Base-by-base conservation (phyloP, 2,329 filamentous ascomycete genomes). In the Aureobasidium melanogenum region DNA sequence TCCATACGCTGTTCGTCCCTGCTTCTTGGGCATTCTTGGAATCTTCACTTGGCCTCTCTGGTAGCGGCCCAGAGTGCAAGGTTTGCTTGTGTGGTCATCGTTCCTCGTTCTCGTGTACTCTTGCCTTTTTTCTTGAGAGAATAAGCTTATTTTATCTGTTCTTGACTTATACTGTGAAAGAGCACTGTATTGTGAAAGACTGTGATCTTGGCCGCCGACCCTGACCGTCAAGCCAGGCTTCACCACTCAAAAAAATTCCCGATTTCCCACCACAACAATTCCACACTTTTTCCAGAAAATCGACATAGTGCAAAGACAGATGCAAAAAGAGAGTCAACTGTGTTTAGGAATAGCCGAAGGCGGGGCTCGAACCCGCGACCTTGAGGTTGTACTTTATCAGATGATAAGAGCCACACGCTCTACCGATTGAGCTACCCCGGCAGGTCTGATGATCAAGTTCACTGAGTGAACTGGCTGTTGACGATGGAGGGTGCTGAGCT, bases 371-470 rank as follows among this genome's bases (percentile, higher is more conserved):
- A 66, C 65, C 65, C 65, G 58, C 65, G 63, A 65, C 64, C 65
- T 66, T 65, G 64, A 66, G 65, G 62, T 65, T 30, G 32, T 22
- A 19, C 38, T 44, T 30, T 56, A 44, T 56, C 38, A 2, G 17
- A 26, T 14, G 54, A 66, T 76, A 76, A 76, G 75, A 75, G 75
- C 74, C 75, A 73, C 72, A 75, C 73, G 74, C 73, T 75, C 73
- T 76, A 71, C 71, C 74, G 74, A 77, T 77, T 77, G 75, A 77
- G 75, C 74, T 76, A 76, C 71, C 74, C 75, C 69, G 74, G 74
- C 74, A 63, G 51, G 52, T 56, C 48, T 55, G 39, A 46, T 46
- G 41, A 57, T 57, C 41, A 12, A 46, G 51, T 55, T 55, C 15
- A 19, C 26, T 46, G 41, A 17, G n/a, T 26, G 26, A 57, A 57